Conservation (phyloP, 768 basidiomycete genomes). For the Gelatoporia subvermispora region DNA sequence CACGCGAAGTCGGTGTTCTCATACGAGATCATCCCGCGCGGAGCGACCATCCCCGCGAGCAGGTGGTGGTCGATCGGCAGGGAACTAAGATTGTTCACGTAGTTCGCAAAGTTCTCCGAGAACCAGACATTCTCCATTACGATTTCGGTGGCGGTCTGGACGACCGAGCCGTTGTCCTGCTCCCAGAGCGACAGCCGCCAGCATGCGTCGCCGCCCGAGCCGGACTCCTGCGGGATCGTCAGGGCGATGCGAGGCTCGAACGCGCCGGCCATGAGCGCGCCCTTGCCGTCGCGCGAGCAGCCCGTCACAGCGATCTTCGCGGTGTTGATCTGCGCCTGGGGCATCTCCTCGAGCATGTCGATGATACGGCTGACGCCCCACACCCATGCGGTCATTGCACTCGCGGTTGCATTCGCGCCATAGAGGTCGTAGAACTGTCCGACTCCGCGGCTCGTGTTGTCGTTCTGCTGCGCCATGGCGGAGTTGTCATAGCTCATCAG, state of each 20-base stretch:
- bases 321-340: slow-evolving; percentile 43
- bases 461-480: slow-evolving; percentile 47
- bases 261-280: slow-evolving; percentile 53
- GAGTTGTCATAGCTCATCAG: slow-evolving; percentile 50
- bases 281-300: slow-evolving; percentile 60
- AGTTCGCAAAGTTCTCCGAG: slow-evolving; percentile 44
- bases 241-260: slow-evolving; percentile 55
- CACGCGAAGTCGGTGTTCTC: slow-evolving; percentile 55
- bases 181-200: slow-evolving; percentile 55
- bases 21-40: slow-evolving; percentile 48
- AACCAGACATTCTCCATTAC: slow-evolving; percentile 62
- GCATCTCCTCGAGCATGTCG: slow-evolving; percentile 50
- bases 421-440: slow-evolving; percentile 58
- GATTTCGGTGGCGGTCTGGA: slow-evolving; percentile 55
- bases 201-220: slow-evolving; percentile 52
- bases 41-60: slow-evolving; percentile 51
- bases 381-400: slow-evolving; percentile 59
- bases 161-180: slow-evolving; percentile 35
- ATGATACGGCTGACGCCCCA: slow-evolving; percentile 60
- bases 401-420: slow-evolving; percentile 40
- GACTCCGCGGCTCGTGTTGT: slow-evolving; percentile 40
- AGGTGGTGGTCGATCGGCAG: slow-evolving; percentile 58
- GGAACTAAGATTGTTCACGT: slow-evolving; percentile 37
- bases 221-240: slow-evolving; percentile 60
- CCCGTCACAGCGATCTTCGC: slow-evolving; percentile 50